Percentiles rank a stretch among this genome's conserved stretches.
phyloP scores from a whole-genome alignment of 2,329 filamentous ascomycete species.

The Colletotrichum falcatum region DNA sequence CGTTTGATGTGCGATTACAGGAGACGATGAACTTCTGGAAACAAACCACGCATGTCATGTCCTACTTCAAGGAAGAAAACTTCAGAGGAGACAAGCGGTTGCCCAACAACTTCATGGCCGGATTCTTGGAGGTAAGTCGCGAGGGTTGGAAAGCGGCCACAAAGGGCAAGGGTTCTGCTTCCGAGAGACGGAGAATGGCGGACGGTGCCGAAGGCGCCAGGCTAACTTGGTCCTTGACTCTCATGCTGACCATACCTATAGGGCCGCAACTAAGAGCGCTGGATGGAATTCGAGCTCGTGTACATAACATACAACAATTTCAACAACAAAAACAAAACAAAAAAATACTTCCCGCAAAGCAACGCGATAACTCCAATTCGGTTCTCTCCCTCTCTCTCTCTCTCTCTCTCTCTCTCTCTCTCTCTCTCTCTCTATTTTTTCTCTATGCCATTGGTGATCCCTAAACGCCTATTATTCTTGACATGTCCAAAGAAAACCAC shows the following conservation, averaged over 20 bases:
- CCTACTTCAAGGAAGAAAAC: slow-evolving; percentile 92
- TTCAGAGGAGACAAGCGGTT: slow-evolving; percentile 81
- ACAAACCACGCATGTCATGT: slow-evolving; percentile 93
- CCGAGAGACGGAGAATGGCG: background rate
- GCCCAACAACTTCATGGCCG: slow-evolving; percentile 91
- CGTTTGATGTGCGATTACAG: slow-evolving; percentile 57
- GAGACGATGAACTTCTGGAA: slow-evolving; percentile 99
- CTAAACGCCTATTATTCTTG: slow-evolving; percentile 15
- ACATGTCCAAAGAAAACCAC: background rate
- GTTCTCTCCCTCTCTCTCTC: slow-evolving; percentile 1
- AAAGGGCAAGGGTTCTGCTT: background rate
- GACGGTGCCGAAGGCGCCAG: background rate
- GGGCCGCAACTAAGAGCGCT: slow-evolving; percentile 44
- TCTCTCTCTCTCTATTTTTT: slow-evolving; percentile 17
- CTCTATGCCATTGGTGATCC: slow-evolving; percentile 22
- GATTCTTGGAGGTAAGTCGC: slow-evolving; percentile 87
- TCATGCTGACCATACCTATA: slow-evolving; percentile 11
- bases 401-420: slow-evolving; percentile 6
- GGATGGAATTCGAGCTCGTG: slow-evolving; percentile 27
- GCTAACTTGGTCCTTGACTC: background rate
- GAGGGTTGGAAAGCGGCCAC: background rate
- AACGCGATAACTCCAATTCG: slow-evolving; percentile 14
- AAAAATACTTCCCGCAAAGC: slow-evolving; percentile 26
- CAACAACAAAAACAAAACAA: background rate
- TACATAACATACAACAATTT: slow-evolving; percentile 34